Evolutionary conservation across 1,284 basidiomycete species (phyloP), one percentile per base, ranked within the genome.

Genomic region (Vanrija humicola): DNA sequence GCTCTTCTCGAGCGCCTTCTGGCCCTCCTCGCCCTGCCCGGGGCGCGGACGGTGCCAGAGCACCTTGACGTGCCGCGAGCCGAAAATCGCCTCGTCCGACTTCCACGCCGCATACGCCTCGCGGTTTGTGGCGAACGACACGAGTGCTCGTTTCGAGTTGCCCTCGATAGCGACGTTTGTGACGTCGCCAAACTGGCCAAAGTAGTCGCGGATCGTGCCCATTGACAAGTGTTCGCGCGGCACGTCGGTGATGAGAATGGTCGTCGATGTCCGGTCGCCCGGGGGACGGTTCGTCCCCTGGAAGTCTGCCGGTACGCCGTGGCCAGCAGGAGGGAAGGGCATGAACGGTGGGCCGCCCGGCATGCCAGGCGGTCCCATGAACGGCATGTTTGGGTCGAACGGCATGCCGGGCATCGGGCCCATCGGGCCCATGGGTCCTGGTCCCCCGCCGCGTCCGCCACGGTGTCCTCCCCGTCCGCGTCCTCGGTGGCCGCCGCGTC

Each of bases 171-270:
- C 90, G 54, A 97, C 89, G 65, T 94, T 92, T 38, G 91, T 94
- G 62, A 98, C 90, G 6, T 85, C 88, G 18, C 94, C 94, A 65
- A 96, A 97, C 61, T 86, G 84, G 72, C 88, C 87, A 78, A 98
- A 97, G 86, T 91, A 95, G 38, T 83, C 84, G 68, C 88, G 89
- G 55, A 98, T 86, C 15, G 84, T 80, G 46, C 86, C 86, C 26
- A 93, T 81, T 38, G 84, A 84, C 46, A 95, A 81, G 65, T 87
- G 85, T 58, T 90, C 86, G 46, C 84, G 83, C 0, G 94, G 94
- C 53, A 97, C 92, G 78, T 95, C 94, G 76, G 95, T 92, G 51
- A 98, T 87, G 19, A 96, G 89, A 26, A 97, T 80, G 0, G 93
- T 95, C 69, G 89, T 91, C 70, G 87, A 85, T 58, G 83, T 84